Evolutionary conservation across 768 basidiomycete genomes (phyloP).

Genomic region (Steccherinum ochraceum): DNA sequence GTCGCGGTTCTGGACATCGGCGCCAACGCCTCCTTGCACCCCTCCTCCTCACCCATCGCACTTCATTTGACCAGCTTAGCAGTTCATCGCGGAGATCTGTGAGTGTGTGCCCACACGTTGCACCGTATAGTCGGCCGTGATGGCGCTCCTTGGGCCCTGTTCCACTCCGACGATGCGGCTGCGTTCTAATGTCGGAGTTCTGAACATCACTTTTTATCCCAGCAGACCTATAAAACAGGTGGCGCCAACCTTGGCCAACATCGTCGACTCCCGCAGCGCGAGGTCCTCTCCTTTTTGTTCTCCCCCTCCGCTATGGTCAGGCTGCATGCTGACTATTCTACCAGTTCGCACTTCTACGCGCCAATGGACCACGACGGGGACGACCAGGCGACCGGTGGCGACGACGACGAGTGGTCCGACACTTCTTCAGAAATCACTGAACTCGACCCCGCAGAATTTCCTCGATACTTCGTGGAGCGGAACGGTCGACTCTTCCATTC

Average conservation of each 20-base stretch:
- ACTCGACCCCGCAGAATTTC: constrained; percentile 48
- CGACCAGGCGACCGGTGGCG: constrained; percentile 15
- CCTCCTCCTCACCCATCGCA: neutral
- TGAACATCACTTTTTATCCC: neutral
- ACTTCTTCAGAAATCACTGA: constrained; percentile 40
- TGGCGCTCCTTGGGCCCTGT: neutral
- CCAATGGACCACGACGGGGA: constrained; percentile 8
- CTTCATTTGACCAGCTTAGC: neutral
- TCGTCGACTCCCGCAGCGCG: constrained; percentile 15
- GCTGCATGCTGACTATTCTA: neutral
- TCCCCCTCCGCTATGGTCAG: constrained; percentile 1
- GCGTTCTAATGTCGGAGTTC: constrained; percentile 1
- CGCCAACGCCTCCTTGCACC: neutral
- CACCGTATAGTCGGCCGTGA: neutral
- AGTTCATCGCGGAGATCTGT: neutral
- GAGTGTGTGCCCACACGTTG: neutral
- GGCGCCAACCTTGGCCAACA: constrained; percentile 7
- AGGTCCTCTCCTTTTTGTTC: constrained; percentile 10
- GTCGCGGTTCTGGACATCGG: neutral
- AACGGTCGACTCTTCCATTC: constrained; percentile 65
- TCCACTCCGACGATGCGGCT: neutral
- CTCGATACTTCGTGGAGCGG: constrained; percentile 50
- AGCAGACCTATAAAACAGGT: neutral
- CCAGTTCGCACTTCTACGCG: neutral
- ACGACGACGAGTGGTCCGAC: constrained; percentile 34